Percentiles rank a stretch among this genome's conserved stretches.
These are phyloP conservation scores for Panicum miliaceum DNA, from an alignment of 176 grass and related monocot species.

Conservation along the genomic window DNA sequence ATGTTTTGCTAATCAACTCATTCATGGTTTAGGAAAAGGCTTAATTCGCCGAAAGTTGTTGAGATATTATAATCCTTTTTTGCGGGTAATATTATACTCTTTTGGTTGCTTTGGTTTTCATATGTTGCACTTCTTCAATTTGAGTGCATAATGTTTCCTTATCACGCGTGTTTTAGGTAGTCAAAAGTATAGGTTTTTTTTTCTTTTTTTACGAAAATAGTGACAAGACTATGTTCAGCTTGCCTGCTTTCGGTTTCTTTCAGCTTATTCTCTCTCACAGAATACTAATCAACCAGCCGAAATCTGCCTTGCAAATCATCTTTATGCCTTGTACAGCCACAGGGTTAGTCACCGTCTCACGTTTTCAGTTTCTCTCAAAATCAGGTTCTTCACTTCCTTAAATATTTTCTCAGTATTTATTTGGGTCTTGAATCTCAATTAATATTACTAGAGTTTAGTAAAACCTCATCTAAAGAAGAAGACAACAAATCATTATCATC, in stretches of 20 bases:
- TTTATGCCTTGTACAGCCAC: not conserved
- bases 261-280: too few species aligned
- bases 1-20: not conserved
- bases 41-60: not conserved
- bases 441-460: not conserved
- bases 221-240: too few species aligned
- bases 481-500: not conserved
- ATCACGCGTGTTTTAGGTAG: not conserved
- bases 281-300: too few species aligned
- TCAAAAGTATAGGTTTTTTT: not conserved
- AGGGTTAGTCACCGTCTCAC: not conserved
- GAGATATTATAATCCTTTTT: not conserved
- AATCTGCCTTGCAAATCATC: too few species aligned
- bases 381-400: not conserved
- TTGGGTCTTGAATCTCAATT: not conserved
- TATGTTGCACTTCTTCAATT: not conserved
- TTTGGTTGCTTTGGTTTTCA: not conserved
- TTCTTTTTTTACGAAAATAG: too few species aligned
- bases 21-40: not conserved
- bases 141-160: not conserved
- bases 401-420: too few species aligned
- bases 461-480: not conserved
- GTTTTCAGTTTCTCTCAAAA: not conserved
- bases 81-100: not conserved
- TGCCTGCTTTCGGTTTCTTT: too few species aligned